These are phyloP conservation scores for Thalassiosira livingstoniorum DNA, from an alignment of 352 stramenopile genomes.

Conservation along the genomic window DNA sequence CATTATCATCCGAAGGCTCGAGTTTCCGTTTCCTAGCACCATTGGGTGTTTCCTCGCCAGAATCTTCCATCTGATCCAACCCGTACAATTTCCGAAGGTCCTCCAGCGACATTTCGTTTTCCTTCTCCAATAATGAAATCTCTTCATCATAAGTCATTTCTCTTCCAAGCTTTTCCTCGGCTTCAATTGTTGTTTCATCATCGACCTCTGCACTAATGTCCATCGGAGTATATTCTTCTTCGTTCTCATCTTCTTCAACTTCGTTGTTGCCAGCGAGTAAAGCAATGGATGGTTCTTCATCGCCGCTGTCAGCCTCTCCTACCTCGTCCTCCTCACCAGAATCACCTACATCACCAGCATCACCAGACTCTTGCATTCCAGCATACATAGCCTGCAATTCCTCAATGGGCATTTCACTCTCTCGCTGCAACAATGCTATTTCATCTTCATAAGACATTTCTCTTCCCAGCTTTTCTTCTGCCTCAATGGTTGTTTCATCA, in stretches of 20 bases:
- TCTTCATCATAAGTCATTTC: slow-evolving; percentile 80
- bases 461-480: slow-evolving; percentile 85
- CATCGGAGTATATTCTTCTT: slow-evolving; percentile 65
- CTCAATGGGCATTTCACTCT: slow-evolving; percentile 93
- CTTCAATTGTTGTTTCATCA: slow-evolving; percentile 91
- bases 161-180: slow-evolving; percentile 84
- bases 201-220: slow-evolving; percentile 77
- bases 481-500: slow-evolving; percentile 93
- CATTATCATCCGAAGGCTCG: not conserved
- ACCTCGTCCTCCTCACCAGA: not conserved
- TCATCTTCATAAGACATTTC: slow-evolving; percentile 88
- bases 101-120: slow-evolving; percentile 88
- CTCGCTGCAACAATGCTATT: slow-evolving; percentile 88
- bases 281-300: slow-evolving; percentile 23
- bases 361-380: slow-evolving; percentile 23
- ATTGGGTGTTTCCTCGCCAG: slow-evolving; percentile 45
- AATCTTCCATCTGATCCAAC: slow-evolving; percentile 10
- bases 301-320: slow-evolving; percentile 9
- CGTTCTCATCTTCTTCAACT: slow-evolving; percentile 59
- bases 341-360: too few species aligned
- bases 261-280: slow-evolving; percentile 17
- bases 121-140: slow-evolving; percentile 82
- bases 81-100: slow-evolving; percentile 87
- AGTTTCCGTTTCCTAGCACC: slow-evolving; percentile 11
- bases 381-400: slow-evolving; percentile 87